phyloP scores from a whole-genome alignment of 495 filamentous ascomycete species.

The Xylaria castorea region DNA sequence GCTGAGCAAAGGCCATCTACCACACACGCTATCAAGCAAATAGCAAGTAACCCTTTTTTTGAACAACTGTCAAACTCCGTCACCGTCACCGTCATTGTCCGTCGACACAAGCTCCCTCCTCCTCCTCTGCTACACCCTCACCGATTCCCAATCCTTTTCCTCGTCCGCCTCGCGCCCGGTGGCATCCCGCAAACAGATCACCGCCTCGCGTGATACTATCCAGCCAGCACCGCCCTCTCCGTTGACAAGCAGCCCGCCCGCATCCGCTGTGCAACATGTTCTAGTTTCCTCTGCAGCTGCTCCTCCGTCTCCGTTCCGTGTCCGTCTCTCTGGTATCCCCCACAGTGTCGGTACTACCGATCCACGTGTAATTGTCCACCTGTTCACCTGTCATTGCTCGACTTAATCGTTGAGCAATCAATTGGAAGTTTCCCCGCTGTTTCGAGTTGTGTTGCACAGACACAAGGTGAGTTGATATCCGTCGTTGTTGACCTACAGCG shows the following conservation, averaged over 20 bases:
- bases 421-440: conserved; percentile 23
- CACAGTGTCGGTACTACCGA: conserved; percentile 40
- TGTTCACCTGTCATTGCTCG: conserved; percentile 29
- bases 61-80: conserved; percentile 20
- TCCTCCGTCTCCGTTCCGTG: conserved; percentile 31
- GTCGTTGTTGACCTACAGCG: background rate
- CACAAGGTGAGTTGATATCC: conserved; percentile 13
- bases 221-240: background rate
- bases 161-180: background rate
- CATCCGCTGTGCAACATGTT: conserved; percentile 40
- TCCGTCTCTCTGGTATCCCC: conserved; percentile 28
- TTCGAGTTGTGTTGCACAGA: background rate
- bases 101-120: conserved; percentile 16
- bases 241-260: conserved; percentile 25
- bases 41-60: conserved; percentile 24
- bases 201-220: background rate
- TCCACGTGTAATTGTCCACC: conserved; percentile 39
- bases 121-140: background rate
- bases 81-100: conserved; percentile 4
- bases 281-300: conserved; percentile 34
- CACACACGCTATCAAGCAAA: conserved; percentile 1
- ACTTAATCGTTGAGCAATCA: conserved; percentile 30
- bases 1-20: background rate
- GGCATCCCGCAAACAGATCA: background rate
- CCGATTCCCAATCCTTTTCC: background rate